Evolutionary conservation across 305 asterid genomes (phyloP), one percentile per base, ranked within the genome.

Genomic region (Solanum hybrid): DNA sequence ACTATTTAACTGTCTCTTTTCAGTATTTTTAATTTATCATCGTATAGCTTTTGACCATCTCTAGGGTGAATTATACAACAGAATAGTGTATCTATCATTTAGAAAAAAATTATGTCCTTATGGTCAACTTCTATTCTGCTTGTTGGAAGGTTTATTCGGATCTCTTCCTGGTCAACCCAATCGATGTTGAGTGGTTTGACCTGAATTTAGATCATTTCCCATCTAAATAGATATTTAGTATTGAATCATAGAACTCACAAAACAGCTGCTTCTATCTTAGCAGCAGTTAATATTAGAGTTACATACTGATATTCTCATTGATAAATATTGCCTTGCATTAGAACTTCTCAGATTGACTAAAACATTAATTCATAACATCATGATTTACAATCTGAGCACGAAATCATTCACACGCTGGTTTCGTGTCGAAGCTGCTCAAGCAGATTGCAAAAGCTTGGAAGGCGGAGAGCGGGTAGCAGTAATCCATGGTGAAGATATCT

Each of bases 391-490:
- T 39, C 84, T 57, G 40, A 12, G 46, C 42, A 61, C 7, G 73
- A 89, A 75, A 75, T 96, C 95, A 96, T 89, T 96, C 97, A 86
- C 98, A 96, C 31, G 95, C 96, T 6, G 97, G 97, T 89, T 96
- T 96, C 4, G 96, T 94, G 90, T 94, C 97, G 12, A 94, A 96
- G 96, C 97, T 95, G 94, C 98, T 96, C 94, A 96, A 93, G 92
- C 98, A 95, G n/a, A 96, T 95, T 3, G 97, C 97, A 33, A 96
- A 96, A 81, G 98, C 97, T 92, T 96, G 97, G 89, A 94, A 96
- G 3, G 97, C 98, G 28, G 97, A 95, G 28, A 96, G 92, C 1
- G 97, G 98, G 90, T 96, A 96, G 34, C 96, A 89, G 86, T 96
- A 96, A 91, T 96, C 98, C 98, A 96, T 94, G 12, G 98, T 96